phyloP scores from a whole-genome alignment of 495 filamentous ascomycete genomes.

The Aspergillus egyptiacus region DNA sequence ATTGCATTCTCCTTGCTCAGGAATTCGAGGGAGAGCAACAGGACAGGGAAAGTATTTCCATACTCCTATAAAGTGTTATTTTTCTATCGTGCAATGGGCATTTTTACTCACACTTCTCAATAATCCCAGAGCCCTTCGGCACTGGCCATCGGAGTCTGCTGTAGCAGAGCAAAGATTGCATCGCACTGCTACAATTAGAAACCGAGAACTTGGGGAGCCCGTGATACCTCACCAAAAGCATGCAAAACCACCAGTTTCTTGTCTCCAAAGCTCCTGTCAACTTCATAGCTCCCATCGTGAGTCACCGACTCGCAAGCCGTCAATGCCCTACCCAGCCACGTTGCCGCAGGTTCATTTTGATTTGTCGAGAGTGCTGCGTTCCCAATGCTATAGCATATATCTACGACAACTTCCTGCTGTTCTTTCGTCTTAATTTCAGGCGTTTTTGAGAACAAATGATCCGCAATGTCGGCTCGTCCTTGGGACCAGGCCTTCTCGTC shows the following conservation, averaged over 20 bases:
- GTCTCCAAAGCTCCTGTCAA: slow-evolving; percentile 46
- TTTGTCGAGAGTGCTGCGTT: slow-evolving; percentile 46
- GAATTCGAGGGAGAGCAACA: slow-evolving; percentile 64
- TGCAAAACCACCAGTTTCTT: slow-evolving; percentile 63
- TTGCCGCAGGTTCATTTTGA: slow-evolving; percentile 50
- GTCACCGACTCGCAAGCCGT: slow-evolving; percentile 48
- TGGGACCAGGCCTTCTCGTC: slow-evolving; percentile 61
- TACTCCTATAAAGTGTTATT: slow-evolving; percentile 39
- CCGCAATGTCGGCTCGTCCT: slow-evolving; percentile 64
- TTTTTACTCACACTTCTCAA: slow-evolving; percentile 21
- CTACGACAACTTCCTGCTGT: slow-evolving; percentile 53
- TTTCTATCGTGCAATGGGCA: not conserved
- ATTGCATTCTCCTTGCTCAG: slow-evolving; percentile 35
- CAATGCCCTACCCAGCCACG: slow-evolving; percentile 71
- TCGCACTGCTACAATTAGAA: slow-evolving; percentile 19
- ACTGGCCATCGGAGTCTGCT: slow-evolving; percentile 1
- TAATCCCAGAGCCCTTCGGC: slow-evolving; percentile 3
- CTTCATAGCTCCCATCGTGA: slow-evolving; percentile 47
- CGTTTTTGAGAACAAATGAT: slow-evolving; percentile 65
- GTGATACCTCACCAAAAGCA: slow-evolving; percentile 16
- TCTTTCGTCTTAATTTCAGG: slow-evolving; percentile 31
- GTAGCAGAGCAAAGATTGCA: slow-evolving; percentile 15
- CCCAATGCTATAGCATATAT: slow-evolving; percentile 69
- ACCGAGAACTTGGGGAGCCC: not conserved
- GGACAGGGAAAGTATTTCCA: slow-evolving; percentile 57